Base-by-base conservation (phyloP, 2,329 filamentous ascomycete species). In the Teratosphaeria destructans region DNA sequence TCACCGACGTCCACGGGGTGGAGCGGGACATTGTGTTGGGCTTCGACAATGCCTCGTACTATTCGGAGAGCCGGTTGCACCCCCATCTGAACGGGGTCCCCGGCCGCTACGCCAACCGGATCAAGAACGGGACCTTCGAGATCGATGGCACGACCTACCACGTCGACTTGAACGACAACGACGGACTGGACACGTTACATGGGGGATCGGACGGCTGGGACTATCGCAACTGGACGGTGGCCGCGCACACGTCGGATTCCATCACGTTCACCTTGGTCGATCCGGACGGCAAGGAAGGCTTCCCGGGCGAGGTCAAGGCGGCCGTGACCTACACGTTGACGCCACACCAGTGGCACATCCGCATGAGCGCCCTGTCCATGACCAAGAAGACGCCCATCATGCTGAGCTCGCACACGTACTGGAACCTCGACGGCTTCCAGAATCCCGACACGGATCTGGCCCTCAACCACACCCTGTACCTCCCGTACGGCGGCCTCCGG, bases 341-440 rank as follows among this genome's bases (percentile, higher is more conserved):
- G 3, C 81, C 84, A 16, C 77, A 80, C 71, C 82, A 83, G 55
- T 91, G 88, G 88, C 80, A 88, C 68, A 78, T 91, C 65, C 85
- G 83, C 73, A 90, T 92, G 81, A 76, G 84, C 4, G 88, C 87
- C 39, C 70, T 86, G 57, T 77, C 87, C 2, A 86, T 84, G 3
- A 89, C 85, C 16, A 84, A 88, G 76, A 87, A 85, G 76, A 91
- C 88, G 6, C 88, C 88, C 55, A 90, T 92, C 72, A 91, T 92
- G 88, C 52, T 60, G 37, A 57, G 23, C 70, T 83, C 83, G 52
- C 84, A 86, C 71, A 83, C 81, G 2, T 92, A 92, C 78, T 92
- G 88, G 88, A 92, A 92, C 71, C 78, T 92, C 56, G 88, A 92
- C 68, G 88, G 85, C 52, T 92, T 87, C 67, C 80, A 85, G 69